Base-by-base conservation (phyloP, 2,329 filamentous ascomycete species). In the Hypoxylon sp. region DNA sequence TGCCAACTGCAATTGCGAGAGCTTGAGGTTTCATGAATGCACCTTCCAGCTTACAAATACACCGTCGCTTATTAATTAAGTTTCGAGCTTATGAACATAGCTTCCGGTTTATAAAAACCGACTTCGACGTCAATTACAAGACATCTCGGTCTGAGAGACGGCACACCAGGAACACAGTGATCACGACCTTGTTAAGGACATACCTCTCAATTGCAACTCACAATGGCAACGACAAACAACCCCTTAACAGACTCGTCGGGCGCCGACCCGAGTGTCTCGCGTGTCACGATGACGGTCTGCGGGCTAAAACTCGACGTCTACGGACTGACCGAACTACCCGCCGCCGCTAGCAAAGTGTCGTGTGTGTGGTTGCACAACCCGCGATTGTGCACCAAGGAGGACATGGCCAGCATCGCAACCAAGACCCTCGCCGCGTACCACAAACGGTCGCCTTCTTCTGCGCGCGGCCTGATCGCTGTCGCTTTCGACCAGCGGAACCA, bases 401-500 rank as follows among this genome's bases (percentile, higher is more conserved):
- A 87, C 69, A 98, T 98, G 95, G 84, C 85, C 1, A 89, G 89
- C 30, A 87, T 96, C 60, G 95, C 94, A 2, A 82, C 85, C n/a
- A 86, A 88, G 5, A 84, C 89, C 11, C 85, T 98, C 55, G 80
- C 83, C n/a, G 86, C 89, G 7, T 97, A 91, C 89, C 90, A 92
- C 75, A 76, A 80, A 58, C 80, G 77, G 70, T 79, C 54, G 10
- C 22, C 77, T 54, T 73, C 69, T 54, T 77, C 70, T 57, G 73
- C 57, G 55, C 70, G 74, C 31, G 92, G 92, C 0, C 81, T 98
- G 44, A 90, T 98, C 55, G 94, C 93, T 2, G 88, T 95, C 11
- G 88, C 91, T 2, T 97, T 97, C 79, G 96, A 98, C 81, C 94
- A 97, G 83, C 88, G 95, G 50, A 98, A 98, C 79, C 96, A 98